Conservation (phyloP, 176 grass and related monocot genomes). For the Luzula sylvatica region DNA sequence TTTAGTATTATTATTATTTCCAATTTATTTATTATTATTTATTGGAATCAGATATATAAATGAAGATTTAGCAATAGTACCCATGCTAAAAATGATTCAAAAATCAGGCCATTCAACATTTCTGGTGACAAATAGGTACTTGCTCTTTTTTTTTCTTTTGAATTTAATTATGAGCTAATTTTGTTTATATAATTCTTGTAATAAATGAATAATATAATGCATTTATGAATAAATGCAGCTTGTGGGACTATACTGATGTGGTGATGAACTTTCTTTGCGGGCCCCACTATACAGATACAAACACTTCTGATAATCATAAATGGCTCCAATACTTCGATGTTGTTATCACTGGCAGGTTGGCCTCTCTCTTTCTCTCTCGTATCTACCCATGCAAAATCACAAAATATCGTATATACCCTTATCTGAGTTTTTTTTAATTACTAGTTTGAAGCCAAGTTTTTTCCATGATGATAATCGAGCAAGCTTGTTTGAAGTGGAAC, state of each 20-base stretch:
- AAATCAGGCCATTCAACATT: conserved; percentile 83
- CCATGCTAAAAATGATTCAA: conserved; percentile 92
- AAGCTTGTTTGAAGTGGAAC: conserved; percentile 89
- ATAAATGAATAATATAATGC: background rate
- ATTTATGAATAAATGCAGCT: conserved; percentile 33
- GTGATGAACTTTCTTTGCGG: conserved; percentile 95
- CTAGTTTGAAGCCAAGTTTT: conserved; percentile 86
- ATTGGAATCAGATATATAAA: conserved; percentile 64
- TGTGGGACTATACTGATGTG: conserved; percentile 97
- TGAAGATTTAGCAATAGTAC: conserved; percentile 78
- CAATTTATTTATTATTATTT: conserved; percentile 12
- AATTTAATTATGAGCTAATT: background rate
- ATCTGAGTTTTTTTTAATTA: conserved; percentile 21
- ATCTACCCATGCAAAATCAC: too few species aligned
- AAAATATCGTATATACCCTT: too few species aligned
- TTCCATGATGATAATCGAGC: conserved; percentile 93
- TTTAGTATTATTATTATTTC: background rate
- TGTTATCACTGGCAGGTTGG: conserved; percentile 89
- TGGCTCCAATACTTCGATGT: conserved; percentile 97
- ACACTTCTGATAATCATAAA: conserved; percentile 37
- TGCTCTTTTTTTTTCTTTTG: conserved; percentile 2
- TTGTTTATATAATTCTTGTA: conserved; percentile 24
- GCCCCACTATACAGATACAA: conserved; percentile 37
- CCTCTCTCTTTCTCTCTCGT: background rate
- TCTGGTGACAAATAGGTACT: conserved; percentile 89